Evolutionary conservation across 139 green algal genomes (phyloP), one percentile per base, ranked within the genome.

Genomic region (Chlamydomonas sp.): DNA sequence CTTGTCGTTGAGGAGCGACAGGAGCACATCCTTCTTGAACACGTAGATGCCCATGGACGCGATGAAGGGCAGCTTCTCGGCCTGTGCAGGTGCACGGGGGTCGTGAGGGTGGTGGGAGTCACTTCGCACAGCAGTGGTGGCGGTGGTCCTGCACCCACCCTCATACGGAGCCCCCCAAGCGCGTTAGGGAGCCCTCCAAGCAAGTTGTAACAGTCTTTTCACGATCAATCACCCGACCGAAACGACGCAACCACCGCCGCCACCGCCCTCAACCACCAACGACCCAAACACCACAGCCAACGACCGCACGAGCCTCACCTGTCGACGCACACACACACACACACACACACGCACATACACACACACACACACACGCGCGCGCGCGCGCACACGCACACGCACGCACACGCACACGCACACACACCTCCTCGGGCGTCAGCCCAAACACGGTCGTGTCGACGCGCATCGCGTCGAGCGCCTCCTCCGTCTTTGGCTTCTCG

Each of bases 11-110:
- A 93, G 83, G 62, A 97, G 82, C 22, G 93, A 35, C 5, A 62
- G 8, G 3, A 71, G 43, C 16, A 91, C 81, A 2, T 85, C 69
- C 84, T 97, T 97, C 83, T 96, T 97, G 89, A 99, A 99, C 30
- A 99, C 92, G 73, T 99, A 99, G 85, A 99, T 98, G 67, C 95
- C 95, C 95, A 99, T 99, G 67, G 85, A 96, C 1, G 95, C 95
- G 61, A 99, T 98, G 91, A 89, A 99, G 5, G 90, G 88, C 79
- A 90, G 89, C 73, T 91, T 65, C 61, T 77, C 35, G 0, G 92
- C 91, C 62, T 92, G 83, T 57, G 86, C 83, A 2, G 80, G 47
- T 22, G 73, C n/a, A n/a, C n/a, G n/a, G n/a, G n/a, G n/a, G n/a
- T n/a, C n/a, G n/a, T n/a, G n/a, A n/a, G n/a, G n/a, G n/a, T n/a